Base-by-base conservation (phyloP, 2,329 filamentous ascomycete species). In the Blastomyces parvus region DNA sequence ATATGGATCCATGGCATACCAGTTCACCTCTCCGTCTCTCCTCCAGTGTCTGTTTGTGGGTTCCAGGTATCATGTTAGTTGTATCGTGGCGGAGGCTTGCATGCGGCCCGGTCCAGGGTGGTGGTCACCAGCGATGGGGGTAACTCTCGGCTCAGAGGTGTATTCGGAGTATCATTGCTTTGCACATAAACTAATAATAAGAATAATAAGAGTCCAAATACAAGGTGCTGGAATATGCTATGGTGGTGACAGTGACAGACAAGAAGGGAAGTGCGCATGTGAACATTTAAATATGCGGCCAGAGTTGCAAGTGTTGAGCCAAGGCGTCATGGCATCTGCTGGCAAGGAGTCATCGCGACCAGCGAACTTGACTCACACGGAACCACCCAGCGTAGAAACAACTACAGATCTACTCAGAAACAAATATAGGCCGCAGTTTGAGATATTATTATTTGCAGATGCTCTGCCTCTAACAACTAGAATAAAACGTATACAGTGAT, bases 1-100 rank as follows among this genome's bases (percentile, higher is more conserved):
- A 40, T 33, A 40, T 8, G 36, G 55, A 40, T 13, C 4, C 14
- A 57, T 25, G 57, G 70, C 83, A 65, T 84, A 93, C 90, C 65
- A 89, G 86, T 79, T 97, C 92, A 69, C 91, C 91, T 78, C 90
- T 91, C 69, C 90, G 88, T 76, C 89, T 85, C 77, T 96, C 92
- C 71, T 90, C 86, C 50, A 85, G 83, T 64, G 87, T 84, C 72
- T 86, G 83, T 74, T 87, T 89, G 74, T 69, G 78, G 70, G 70
- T 69, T 61, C 70, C 66, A 17, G 72, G 69, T 42, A 74, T 72
- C 76, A 78, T 79, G 59, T 19, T 63, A 27, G 30, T 79, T 55
- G 33, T 17, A 14, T 63, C 42, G 48, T 59, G 38, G 56, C 46
- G 52, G 53, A n/a, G 22, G 52, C 36, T 40, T 46, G 42, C 27